These are phyloP conservation scores for Chlorella sp. DNA, from an alignment of 139 green algal genomes.

Conservation along the genomic window DNA sequence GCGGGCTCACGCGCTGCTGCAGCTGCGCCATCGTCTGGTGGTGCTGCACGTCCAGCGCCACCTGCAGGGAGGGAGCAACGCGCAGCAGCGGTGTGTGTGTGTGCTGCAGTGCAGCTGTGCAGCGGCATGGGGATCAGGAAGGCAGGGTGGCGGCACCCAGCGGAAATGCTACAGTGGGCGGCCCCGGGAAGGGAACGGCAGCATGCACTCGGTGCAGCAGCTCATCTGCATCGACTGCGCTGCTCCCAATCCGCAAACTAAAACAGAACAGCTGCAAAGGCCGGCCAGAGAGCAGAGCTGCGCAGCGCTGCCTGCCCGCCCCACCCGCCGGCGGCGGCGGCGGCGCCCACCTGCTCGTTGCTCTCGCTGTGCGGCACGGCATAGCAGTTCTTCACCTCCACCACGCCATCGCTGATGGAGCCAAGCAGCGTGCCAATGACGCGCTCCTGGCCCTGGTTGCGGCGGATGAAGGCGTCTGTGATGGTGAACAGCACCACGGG, in stretches of 20 bases:
- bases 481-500: slow-evolving; percentile 94
- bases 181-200: no score
- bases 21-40: slow-evolving; percentile 94
- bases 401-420: slow-evolving; percentile 72
- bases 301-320: background rate
- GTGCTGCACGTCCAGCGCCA: slow-evolving; percentile 94
- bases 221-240: no score
- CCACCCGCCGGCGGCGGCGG: background rate
- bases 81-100: background rate
- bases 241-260: no score
- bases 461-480: slow-evolving; percentile 93
- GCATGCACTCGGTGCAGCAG: no score
- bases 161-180: no score
- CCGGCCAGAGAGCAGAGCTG: no score
- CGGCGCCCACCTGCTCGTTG: slow-evolving; percentile 77
- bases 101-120: background rate
- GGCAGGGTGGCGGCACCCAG: no score
- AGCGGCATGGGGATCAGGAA: background rate
- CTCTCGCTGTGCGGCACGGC: slow-evolving; percentile 97
- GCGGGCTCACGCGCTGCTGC: slow-evolving; percentile 86
- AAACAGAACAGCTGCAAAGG: no score
- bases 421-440: slow-evolving; percentile 98
- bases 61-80: slow-evolving; percentile 57
- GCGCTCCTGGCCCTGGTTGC: slow-evolving; percentile 85
- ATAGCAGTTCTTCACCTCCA: slow-evolving; percentile 94